Base-by-base conservation (phyloP, 768 basidiomycete genomes). In the Mycena maculata region DNA sequence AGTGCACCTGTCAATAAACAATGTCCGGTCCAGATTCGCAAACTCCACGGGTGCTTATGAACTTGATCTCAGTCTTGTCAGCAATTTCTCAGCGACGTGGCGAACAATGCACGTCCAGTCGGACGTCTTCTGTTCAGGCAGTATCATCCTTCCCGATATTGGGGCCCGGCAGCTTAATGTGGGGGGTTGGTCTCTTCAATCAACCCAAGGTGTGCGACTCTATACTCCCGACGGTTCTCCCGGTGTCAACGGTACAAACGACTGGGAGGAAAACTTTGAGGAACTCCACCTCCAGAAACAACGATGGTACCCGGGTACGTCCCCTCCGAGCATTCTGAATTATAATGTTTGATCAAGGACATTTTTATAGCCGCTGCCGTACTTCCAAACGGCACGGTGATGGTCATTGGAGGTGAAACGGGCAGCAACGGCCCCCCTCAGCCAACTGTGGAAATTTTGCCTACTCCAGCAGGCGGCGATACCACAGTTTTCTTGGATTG, bases 41-140 rank as follows among this genome's bases (percentile, higher is more conserved):
- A 92, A 92, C 76, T 84, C 89, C 4, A 92, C 93, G 20, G 92
- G 92, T 11, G 92, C 91, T 1, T 93, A 92, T 68, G 93, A 94
- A 69, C 81, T 94, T 27, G 92, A 93, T 72, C 75, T 89, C 42
- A 88, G 83, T 30, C 79, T 93, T 36, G 82, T 81, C 0, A 66
- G 81, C 65, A 75, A 86, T 62, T 86, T 85, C 74, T 73, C 71
- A 10, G 78, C 84, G 33, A 86, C 91, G 8, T 94, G 91, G 91
- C 89, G 92, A 41, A 83, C 83, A 66, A 92, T 94, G 90, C 88
- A 93, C 65, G 78, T 92, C 70, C 82, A 92, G 78, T 83, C 90
- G 12, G 91, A 94, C 70, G 91, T 94, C 13, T 94, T 94, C 81
- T 94, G 93, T 74, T 88, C 92, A 4, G 93, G 81, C 12, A 86